phyloP scores from a whole-genome alignment of 2,329 filamentous ascomycete genomes.

The Fusarium pininemorale region DNA sequence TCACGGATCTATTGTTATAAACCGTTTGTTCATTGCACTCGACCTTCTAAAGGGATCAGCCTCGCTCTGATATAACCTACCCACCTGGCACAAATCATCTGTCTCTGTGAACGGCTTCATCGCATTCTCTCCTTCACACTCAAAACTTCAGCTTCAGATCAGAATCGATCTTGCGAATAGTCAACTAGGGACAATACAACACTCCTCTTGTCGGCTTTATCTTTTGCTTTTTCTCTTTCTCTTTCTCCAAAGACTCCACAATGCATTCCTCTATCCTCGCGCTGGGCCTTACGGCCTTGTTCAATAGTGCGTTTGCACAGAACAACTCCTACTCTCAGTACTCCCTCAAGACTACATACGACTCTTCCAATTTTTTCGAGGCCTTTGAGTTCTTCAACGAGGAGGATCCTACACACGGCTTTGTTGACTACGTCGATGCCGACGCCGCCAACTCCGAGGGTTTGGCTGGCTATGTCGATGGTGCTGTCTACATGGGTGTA shows the following conservation, averaged over 20 bases:
- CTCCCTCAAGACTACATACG: slow-evolving; percentile 57
- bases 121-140: neutral
- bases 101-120: slow-evolving; percentile 15
- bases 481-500: slow-evolving; percentile 73
- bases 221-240: neutral
- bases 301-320: slow-evolving; percentile 36
- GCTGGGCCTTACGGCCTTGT: slow-evolving; percentile 45
- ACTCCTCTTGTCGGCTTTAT: neutral
- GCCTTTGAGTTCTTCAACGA: slow-evolving; percentile 65
- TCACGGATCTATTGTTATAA: slow-evolving; percentile 27
- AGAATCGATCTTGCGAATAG: neutral
- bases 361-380: slow-evolving; percentile 64
- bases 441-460: slow-evolving; percentile 64
- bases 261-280: slow-evolving; percentile 39
- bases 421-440: slow-evolving; percentile 73
- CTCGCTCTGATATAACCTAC: neutral
- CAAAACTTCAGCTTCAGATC: slow-evolving; percentile 5
- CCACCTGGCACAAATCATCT: neutral
- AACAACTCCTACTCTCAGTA: slow-evolving; percentile 49
- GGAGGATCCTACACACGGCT: slow-evolving; percentile 77
- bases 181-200: neutral
- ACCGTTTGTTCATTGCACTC: neutral
- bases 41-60: neutral
- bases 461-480: slow-evolving; percentile 65
- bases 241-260: slow-evolving; percentile 3